Percentiles rank a stretch among this genome's conserved stretches.
phyloP scores from a whole-genome alignment of 805 yeast species.

The Kodamaea hsintzibuensis region DNA sequence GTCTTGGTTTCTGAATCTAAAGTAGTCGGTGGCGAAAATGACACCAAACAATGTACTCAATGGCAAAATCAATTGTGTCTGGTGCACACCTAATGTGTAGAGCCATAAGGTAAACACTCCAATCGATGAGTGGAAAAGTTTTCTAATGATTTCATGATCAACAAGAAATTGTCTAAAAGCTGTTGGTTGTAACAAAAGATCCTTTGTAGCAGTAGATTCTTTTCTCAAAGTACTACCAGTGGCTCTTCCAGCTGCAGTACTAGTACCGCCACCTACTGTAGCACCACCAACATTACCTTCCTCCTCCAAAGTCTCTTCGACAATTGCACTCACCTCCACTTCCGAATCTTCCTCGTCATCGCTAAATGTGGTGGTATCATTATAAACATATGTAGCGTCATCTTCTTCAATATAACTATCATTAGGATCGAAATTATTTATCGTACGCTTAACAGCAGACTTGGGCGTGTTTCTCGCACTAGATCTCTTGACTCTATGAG shows the following conservation, averaged over 20 bases:
- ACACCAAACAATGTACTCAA: constrained; percentile 54
- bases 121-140: constrained; percentile 82
- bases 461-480: constrained; percentile 11
- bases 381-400: constrained; percentile 36
- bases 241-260: no score
- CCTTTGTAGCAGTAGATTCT: neutral
- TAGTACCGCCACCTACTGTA: constrained; percentile 4
- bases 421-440: constrained; percentile 23
- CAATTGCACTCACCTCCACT: constrained; percentile 8
- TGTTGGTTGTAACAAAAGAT: constrained; percentile 6
- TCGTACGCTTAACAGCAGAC: constrained; percentile 16
- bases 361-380: constrained; percentile 20
- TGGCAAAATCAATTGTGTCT: constrained; percentile 58
- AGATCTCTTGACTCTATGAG: constrained; percentile 8
- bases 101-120: constrained; percentile 78
- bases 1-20: constrained; percentile 61
- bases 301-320: constrained; percentile 17
- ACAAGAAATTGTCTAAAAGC: constrained; percentile 46
- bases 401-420: constrained; percentile 39
- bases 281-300: constrained; percentile 1
- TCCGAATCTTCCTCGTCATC: constrained; percentile 18
- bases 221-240: neutral
- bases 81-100: constrained; percentile 62
- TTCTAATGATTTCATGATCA: constrained; percentile 88
- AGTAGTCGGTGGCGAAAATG: constrained; percentile 62